phyloP scores from a whole-genome alignment of 2,329 filamentous ascomycete genomes.

The Xylaria sp. region DNA sequence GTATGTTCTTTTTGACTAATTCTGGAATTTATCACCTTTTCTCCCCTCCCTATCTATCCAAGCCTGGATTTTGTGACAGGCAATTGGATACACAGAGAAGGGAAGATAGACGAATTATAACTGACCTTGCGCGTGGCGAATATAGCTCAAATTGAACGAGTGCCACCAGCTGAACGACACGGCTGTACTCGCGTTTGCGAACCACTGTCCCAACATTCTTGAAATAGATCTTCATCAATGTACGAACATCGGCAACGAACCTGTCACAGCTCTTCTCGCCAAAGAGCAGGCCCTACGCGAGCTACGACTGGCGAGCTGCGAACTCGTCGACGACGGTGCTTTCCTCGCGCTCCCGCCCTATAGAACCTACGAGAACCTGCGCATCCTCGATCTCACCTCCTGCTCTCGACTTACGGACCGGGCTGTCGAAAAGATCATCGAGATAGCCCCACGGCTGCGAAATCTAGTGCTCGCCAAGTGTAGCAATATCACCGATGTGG shows the following conservation, averaged over 20 bases:
- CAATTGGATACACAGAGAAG: slow-evolving; percentile 11
- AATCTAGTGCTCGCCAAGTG: slow-evolving; percentile 97
- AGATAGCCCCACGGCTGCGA: slow-evolving; percentile 84
- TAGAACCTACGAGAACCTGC: slow-evolving; percentile 82
- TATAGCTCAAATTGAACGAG: slow-evolving; percentile 93
- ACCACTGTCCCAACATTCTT: slow-evolving; percentile 89
- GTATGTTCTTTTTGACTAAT: slow-evolving; percentile 59
- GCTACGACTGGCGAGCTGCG: slow-evolving; percentile 86
- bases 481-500: slow-evolving; percentile 87
- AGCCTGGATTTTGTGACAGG: not conserved
- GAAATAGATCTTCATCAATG: slow-evolving; percentile 96
- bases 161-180: slow-evolving; percentile 86
- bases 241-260: slow-evolving; percentile 80
- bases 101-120: not conserved
- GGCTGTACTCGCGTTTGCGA: slow-evolving; percentile 85
- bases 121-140: slow-evolving; percentile 46
- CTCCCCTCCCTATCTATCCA: not conserved
- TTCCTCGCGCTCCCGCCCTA: slow-evolving; percentile 81
- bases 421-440: slow-evolving; percentile 88
- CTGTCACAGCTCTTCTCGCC: slow-evolving; percentile 82
- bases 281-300: slow-evolving; percentile 88
- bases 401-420: slow-evolving; percentile 86
- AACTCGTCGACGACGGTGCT: slow-evolving; percentile 84
- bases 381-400: slow-evolving; percentile 93
- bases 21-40: not conserved